Conservation (phyloP, 768 basidiomycete genomes). For the Piloderma croceum region DNA sequence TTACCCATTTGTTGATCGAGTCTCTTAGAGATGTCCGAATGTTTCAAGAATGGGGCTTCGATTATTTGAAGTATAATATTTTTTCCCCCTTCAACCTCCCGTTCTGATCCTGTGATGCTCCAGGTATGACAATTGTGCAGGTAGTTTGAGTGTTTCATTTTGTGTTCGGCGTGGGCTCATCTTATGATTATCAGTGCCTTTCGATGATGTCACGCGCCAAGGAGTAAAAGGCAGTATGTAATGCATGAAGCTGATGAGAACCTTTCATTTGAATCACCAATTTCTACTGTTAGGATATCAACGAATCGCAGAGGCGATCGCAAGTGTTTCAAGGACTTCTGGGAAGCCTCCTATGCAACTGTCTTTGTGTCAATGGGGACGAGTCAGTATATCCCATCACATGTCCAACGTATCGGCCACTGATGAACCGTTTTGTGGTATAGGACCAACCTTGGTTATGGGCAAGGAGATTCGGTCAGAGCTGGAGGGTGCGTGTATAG, state of each 20-base stretch:
- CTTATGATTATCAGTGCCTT: slow-evolving; percentile 38
- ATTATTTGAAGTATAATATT: slow-evolving; percentile 50
- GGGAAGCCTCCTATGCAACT: slow-evolving; percentile 52
- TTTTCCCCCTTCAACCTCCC: neutral
- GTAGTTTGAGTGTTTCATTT: slow-evolving; percentile 23
- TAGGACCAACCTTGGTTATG: slow-evolving; percentile 61
- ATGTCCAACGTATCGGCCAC: neutral
- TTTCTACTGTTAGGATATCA: slow-evolving; percentile 39
- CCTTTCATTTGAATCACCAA: neutral
- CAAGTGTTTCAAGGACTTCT: slow-evolving; percentile 38
- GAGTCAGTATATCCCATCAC: slow-evolving; percentile 32
- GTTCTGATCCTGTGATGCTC: neutral
- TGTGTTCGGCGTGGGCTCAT: neutral
- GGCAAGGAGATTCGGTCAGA: slow-evolving; percentile 55
- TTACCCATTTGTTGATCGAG: neutral
- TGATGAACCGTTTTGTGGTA: slow-evolving; percentile 6
- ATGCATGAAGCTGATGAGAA: neutral
- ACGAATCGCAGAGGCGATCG: slow-evolving; percentile 57
- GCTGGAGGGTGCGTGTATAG: slow-evolving; percentile 49
- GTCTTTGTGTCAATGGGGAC: slow-evolving; percentile 66
- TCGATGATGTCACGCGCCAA: slow-evolving; percentile 48
- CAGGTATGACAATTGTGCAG: slow-evolving; percentile 60
- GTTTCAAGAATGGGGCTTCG: slow-evolving; percentile 64
- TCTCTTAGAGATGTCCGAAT: slow-evolving; percentile 44
- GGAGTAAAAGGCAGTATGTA: slow-evolving; percentile 51